Conservation (phyloP, 2,329 filamentous ascomycete species). For the Fusarium coicis region DNA sequence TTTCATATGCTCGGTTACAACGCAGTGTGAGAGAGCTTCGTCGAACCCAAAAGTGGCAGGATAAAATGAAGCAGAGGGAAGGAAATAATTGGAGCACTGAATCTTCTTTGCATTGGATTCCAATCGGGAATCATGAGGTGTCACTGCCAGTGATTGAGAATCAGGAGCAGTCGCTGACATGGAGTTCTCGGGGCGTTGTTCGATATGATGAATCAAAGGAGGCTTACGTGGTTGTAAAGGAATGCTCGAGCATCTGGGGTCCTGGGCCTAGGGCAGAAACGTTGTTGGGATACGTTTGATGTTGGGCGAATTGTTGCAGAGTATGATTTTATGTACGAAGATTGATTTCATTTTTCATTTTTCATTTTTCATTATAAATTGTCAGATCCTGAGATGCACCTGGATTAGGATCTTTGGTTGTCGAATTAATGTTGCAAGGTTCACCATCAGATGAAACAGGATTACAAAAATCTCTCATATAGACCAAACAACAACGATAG, state of each 20-base stretch:
- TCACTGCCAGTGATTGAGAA: neutral
- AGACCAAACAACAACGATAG: neutral
- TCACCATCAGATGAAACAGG: neutral
- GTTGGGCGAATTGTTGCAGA: too few species aligned
- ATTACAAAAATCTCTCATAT: neutral
- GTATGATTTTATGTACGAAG: too few species aligned
- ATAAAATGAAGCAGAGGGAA: neutral
- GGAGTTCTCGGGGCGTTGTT: neutral
- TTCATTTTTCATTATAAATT: too few species aligned
- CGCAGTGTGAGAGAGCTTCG: neutral
- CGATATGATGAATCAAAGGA: neutral
- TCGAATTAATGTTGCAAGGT: neutral
- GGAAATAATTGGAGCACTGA: rapidly evolving
- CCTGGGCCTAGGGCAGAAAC: too few species aligned
- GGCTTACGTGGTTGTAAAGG: neutral
- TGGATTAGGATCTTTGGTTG: neutral
- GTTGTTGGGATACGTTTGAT: too few species aligned
- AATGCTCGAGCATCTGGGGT: too few species aligned
- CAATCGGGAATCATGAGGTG: too few species aligned
- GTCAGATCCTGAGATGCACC: neutral
- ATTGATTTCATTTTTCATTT: too few species aligned
- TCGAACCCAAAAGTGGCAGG: neutral
- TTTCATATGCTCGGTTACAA: neutral
- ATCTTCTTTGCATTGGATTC: neutral
- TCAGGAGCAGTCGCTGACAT: neutral